Base-by-base conservation (phyloP, 768 basidiomycete species). In the Dioszegia aurantiaca region DNA sequence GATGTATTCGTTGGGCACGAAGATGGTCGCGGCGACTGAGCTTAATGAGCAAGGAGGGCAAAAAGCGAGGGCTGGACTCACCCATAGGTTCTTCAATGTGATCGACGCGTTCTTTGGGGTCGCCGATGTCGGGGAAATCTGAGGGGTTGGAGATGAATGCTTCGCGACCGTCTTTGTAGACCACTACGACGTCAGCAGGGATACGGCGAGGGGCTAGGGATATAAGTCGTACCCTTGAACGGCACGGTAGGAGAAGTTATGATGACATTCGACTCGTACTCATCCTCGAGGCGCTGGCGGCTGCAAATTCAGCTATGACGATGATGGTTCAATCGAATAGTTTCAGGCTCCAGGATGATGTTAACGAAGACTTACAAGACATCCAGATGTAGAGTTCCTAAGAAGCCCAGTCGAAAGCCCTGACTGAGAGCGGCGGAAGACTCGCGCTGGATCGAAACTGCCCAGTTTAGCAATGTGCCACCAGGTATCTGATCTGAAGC, bases 201-300 rank as follows among this genome's bases (percentile, higher is more conserved):
- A 8, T 3, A 42, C 16, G 4, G 14, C 9, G 19, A 27, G 33
- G 3, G 9, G 37, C 4, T 16, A 30, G 24, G 10, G 37, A 14
- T n/a, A 3, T 30, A 1, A 24, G 60, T 77, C 64, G 53, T n/a
- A 89, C 92, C 78, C 80, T 90, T 88, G 76, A 91, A 92, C 26
- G 94, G 92, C 19, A 98, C 94, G 2, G 92, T 92, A 0, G 95
- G 95, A 2, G 92, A 88, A 11, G 95, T 99, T 55, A 98, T 84
- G 65, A 98, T 91, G 57, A 98, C 86, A 69, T 88, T 91, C 30
- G 92, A 89, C 58, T 90, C 86, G 66, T 95, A 91, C 75, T 99
- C 95, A 67, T 99, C 95, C 77, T 98, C 95, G 3, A 99, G 80
- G 14, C 95, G 84, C 73, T 99, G 95, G 21, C 92, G 86, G 40